Evolutionary conservation across 345 rosid species (phyloP).

Genomic region (Camelina laxa): DNA sequence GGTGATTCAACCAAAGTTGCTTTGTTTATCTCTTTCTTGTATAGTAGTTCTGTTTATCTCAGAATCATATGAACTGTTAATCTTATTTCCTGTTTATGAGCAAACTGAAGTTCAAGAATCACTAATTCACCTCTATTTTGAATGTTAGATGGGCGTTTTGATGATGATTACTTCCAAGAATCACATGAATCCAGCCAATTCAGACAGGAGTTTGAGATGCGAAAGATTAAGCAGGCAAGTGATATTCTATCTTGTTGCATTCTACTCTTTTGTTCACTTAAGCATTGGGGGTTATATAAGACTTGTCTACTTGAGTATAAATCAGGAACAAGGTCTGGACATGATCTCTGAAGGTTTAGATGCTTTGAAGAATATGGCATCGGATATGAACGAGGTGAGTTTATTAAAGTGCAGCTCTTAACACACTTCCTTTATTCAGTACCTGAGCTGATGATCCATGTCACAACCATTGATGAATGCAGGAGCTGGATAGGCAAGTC

Average conservation of each 20-base stretch:
- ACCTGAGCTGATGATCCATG: slow-evolving; percentile 31
- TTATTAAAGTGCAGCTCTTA: slow-evolving; percentile 18
- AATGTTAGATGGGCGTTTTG: slow-evolving; percentile 72
- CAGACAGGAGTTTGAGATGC: slow-evolving; percentile 96
- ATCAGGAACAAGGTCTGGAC: slow-evolving; percentile 95
- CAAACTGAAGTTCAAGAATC: slow-evolving; percentile 35
- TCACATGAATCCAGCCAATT: slow-evolving; percentile 76
- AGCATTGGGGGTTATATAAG: slow-evolving; percentile 1
- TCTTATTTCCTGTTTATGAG: neutral
- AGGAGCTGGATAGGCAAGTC: slow-evolving; percentile 97
- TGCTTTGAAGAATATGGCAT: slow-evolving; percentile 95
- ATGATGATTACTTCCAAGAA: slow-evolving; percentile 87
- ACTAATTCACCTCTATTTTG: slow-evolving; percentile 33
- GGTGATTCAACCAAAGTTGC: slow-evolving; percentile 50
- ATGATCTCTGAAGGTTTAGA: slow-evolving; percentile 95
- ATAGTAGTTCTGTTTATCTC: neutral
- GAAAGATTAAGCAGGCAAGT: slow-evolving; percentile 83
- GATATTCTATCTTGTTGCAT: slow-evolving; percentile 1
- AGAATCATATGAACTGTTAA: neutral
- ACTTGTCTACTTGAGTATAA: slow-evolving; percentile 27
- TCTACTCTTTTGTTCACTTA: neutral
- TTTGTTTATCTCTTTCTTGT: slow-evolving; percentile 20
- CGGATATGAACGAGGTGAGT: slow-evolving; percentile 94
- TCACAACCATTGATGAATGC: slow-evolving; percentile 41
- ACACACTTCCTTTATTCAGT: slow-evolving; percentile 15